Evolutionary conservation across 306 rosid genomes (phyloP), one percentile per base, ranked within the genome.

Genomic region (Clitoria ternatea): DNA sequence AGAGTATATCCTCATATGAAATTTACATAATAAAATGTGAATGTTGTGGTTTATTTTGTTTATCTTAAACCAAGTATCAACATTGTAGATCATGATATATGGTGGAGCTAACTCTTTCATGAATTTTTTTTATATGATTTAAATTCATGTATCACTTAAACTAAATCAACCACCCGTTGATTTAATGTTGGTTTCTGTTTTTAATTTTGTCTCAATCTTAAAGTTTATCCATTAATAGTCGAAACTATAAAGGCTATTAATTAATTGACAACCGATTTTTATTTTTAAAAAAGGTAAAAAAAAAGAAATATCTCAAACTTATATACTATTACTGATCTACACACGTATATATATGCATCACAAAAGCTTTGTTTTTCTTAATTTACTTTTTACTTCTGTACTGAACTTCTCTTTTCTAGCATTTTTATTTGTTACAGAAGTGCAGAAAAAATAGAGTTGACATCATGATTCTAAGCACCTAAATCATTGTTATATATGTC

Each of bases 401-500:
- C 39, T 23, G 57, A 23, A 37, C 61, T 33, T 45, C n/a, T 32
- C 77, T 27, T 17, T 59, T 53, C 9, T 45, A 57, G 35, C 65
- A 39, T 50, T 74, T 50, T 7, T 29, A 45, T 42, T 13, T 29
- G 43, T 42, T 13, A 66, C 39, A 40, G 23, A 24, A 68, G 32
- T 17, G 39, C 30, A 61, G 44, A 77, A 50, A 37, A 33, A 29
- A 27, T 39, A 54, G 39, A 32, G 17, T 60, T 55, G 49, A 55
- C 56, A 78, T 35, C 45, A 53, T 54, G 69, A 62, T 61, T 69
- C 69, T 61, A 54, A 45, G 52, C 75, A 73, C 23, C 67, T 27
- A 59, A 19, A 37, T 15, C 33, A 15, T 29, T 69, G 52, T 23
- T 71, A 75, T 77, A 70, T 56, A 53, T 79, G 77, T 67, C 42